These are phyloP conservation scores for Obba rivulosa DNA, from an alignment of 768 basidiomycete genomes.

Conservation along the genomic window DNA sequence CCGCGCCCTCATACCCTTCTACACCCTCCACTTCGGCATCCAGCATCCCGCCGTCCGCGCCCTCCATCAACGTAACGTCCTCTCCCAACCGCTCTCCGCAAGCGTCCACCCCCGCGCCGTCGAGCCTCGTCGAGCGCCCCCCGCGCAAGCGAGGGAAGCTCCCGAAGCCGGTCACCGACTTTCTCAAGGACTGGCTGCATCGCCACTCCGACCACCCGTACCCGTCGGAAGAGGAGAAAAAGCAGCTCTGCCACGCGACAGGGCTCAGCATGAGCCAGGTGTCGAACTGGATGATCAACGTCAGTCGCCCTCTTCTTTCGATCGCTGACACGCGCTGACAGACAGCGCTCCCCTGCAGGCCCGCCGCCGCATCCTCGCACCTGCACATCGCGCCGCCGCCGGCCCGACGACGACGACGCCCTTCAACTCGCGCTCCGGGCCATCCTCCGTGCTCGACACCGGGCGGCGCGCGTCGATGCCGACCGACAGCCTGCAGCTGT, in stretches of 20 bases:
- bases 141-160: constrained; percentile 83
- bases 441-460: constrained; percentile 31
- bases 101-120: constrained; percentile 30
- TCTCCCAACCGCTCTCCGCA: constrained; percentile 54
- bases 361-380: constrained; percentile 76
- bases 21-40: constrained; percentile 35
- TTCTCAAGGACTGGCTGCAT: constrained; percentile 83
- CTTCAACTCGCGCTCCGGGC: constrained; percentile 43
- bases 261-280: constrained; percentile 87
- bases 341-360: constrained; percentile 41
- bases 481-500: constrained; percentile 66
- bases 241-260: constrained; percentile 80
- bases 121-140: constrained; percentile 66
- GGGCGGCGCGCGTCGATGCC: constrained; percentile 62
- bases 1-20: constrained; percentile 18
- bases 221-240: constrained; percentile 87
- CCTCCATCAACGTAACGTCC: constrained; percentile 29
- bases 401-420: constrained; percentile 77
- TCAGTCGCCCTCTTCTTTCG: constrained; percentile 24
- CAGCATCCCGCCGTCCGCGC: constrained; percentile 24
- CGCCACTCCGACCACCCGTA: constrained; percentile 87
- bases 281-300: constrained; percentile 94
- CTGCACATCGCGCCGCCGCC: constrained; percentile 69
- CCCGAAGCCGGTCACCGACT: constrained; percentile 87
- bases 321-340: constrained; percentile 11